phyloP scores from a whole-genome alignment of 257 asterid genomes.

The Solanum chiquidenum region DNA sequence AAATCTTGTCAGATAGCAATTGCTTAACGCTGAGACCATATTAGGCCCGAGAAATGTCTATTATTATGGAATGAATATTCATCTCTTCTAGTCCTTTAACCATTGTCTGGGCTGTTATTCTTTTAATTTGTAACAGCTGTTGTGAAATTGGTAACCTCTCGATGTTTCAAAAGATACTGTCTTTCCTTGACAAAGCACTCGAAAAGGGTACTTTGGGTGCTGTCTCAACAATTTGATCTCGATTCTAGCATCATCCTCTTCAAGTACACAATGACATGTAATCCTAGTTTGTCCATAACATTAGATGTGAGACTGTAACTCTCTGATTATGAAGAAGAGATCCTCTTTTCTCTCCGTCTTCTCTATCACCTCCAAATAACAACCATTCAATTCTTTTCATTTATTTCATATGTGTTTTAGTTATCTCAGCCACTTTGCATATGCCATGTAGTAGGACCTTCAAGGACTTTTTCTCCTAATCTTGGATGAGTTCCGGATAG shows the following conservation, averaged over 20 bases:
- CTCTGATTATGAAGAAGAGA: background rate
- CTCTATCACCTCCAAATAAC: background rate
- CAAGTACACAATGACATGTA: background rate
- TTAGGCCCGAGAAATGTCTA: background rate
- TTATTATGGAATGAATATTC: background rate
- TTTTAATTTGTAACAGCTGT: background rate
- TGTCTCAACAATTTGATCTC: background rate
- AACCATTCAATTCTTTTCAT: background rate
- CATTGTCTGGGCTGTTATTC: background rate
- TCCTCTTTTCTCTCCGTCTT: background rate
- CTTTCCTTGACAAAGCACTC: background rate
- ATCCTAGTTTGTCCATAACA: background rate
- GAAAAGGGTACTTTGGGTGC: background rate
- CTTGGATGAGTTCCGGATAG: background rate
- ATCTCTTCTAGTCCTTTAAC: background rate
- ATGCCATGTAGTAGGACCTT: background rate
- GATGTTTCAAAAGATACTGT: background rate
- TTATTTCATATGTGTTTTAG: background rate
- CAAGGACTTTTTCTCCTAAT: background rate
- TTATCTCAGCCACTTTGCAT: background rate
- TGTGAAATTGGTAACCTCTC: background rate
- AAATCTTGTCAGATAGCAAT: background rate
- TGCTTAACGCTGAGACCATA: background rate
- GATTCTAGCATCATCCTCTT: background rate
- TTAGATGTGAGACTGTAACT: background rate